Evolutionary conservation across 768 basidiomycete genomes (phyloP), one percentile per base, ranked within the genome.

Genomic region (Vishniacozyma victoriae): DNA sequence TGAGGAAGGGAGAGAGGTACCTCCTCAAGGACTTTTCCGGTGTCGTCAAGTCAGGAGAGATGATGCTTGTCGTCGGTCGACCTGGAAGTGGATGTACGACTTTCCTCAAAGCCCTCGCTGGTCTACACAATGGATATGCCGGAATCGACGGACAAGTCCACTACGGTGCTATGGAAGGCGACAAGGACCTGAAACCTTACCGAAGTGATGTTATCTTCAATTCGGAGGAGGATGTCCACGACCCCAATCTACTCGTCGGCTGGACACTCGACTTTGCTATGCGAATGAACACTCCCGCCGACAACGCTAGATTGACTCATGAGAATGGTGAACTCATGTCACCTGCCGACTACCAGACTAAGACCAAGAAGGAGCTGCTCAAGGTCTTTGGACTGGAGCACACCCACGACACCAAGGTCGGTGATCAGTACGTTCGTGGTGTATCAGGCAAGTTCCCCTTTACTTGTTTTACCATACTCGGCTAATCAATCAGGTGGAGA

Each of bases 61-160:
- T 83, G 80, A 76, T 82, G 58, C 41, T 64, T 29, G 62, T 70
- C 1, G 57, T 90, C 16, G 88, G 88, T 5, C 77, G 86, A 24
- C 88, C 88, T 0, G 87, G 87, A 13, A 81, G 84, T 0, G 89
- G 90, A 0, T 90, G 87, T 66, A 82, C 79, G 20, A 87, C 90
- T 0, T 75, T 93, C 36, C 79, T 95, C 46, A 87, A 87, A 67
- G 77, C 78, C 0, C 76, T 92, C 23, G 78, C 88, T 7, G 88
- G 90, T 57, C 79, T 82, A 48, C 79, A 82, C 1, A 70, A 74
- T 2, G 86, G 85, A 49, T 91, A 78, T 56, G 78, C 85, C 49
- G 66, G 75, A 2, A 77, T 91, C 12, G 69, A 80, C 27, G 89
- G 89, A 18, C 76, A 81, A 0, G 77, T 89, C 1, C 73, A 75